Evolutionary conservation across 495 filamentous ascomycete genomes (phyloP), one percentile per base, ranked within the genome.

Genomic region (Podospora pseudoanserina): DNA sequence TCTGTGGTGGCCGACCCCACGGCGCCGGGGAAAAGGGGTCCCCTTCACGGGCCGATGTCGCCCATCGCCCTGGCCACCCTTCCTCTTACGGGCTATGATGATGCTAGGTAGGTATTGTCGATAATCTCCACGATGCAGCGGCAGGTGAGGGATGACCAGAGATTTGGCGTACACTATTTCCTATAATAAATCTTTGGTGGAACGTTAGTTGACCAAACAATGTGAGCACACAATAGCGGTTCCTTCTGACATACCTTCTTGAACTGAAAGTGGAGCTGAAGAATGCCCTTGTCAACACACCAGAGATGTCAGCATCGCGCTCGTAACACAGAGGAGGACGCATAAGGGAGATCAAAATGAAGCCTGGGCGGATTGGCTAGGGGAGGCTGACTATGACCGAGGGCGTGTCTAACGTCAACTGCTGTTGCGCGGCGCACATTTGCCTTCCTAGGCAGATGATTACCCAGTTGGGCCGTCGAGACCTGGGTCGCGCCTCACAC

Each of bases 251-350:
- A 59, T 74, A 86, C 84, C 84, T 87, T 94, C 78, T 98, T 98
- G 83, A 98, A 96, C 77, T 97, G 93, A 78, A 99, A 99, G 78
- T 98, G 95, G 44, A 99, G 83, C 82, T 97, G 94, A 34, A 99
- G 84, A 74, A 99, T 97, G 44, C 95, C 96, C 91, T 96, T 96
- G 39, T 49, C 39, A 49, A 67, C 60, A 32, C 65, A 67, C 75
- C 77, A 20, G 18, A 78, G 75, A 18, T 49, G 61, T 68, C 58
- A 68, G 67, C 60, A 58, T 19, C 13, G 55, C 39, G 9, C 26
- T 23, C 19, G 18, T 32, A 59, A 4, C 59, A 49, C 20, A 34
- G 18, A 9, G 27, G 0, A 9, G 13, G 59, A 69, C 57, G 32
- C 18, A 55, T 67, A 57, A 60, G 16, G 56, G 18, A 73, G 28